These are phyloP conservation scores for Linum tenue DNA, from an alignment of 345 rosid genomes.

Conservation along the genomic window DNA sequence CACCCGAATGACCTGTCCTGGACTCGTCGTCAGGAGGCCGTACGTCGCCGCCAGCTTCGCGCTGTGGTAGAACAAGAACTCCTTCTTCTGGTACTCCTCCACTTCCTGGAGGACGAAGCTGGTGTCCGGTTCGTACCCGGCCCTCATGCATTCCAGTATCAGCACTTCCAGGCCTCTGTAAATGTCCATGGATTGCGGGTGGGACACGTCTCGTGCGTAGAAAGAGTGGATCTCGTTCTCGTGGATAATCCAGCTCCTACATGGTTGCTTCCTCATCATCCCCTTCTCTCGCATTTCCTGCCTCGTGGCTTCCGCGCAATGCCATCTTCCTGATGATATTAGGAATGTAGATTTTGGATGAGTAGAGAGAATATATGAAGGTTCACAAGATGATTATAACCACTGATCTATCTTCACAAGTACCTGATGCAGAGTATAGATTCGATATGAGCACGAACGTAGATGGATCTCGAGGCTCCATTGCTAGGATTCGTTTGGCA, in stretches of 20 bases:
- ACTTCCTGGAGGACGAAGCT: conserved; percentile 88
- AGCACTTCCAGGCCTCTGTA: conserved; percentile 62
- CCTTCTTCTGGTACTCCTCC: conserved; percentile 72
- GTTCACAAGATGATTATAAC: too few relatives aligned
- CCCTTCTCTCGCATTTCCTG: conserved; percentile 56
- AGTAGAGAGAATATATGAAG: too few relatives aligned
- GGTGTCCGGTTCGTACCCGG: conserved; percentile 69
- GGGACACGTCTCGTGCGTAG: conserved; percentile 56
- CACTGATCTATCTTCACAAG: too few relatives aligned
- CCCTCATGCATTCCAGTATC: conserved; percentile 55
- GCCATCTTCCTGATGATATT: conserved; percentile 46
- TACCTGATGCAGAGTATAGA: conserved; percentile 60
- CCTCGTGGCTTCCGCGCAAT: conserved; percentile 56
- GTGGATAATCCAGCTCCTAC: conserved; percentile 73
- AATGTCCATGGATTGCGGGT: conserved; percentile 55
- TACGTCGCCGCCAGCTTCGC: conserved; percentile 78
- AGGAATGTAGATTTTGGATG: too few relatives aligned
- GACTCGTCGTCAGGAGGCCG: conserved; percentile 46
- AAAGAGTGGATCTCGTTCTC: conserved; percentile 54
- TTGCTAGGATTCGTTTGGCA: conserved; percentile 42
- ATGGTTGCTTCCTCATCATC: conserved; percentile 51
- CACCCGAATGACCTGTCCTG: conserved; percentile 40
- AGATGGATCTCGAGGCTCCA: conserved; percentile 55
- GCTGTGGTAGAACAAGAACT: conserved; percentile 74
- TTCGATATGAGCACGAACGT: conserved; percentile 63